A percentile compares a stretch with the other conserved stretches of the same genome.
Conservation (phyloP, 1,284 basidiomycete genomes). For the Ustilago bromivora region DNA sequence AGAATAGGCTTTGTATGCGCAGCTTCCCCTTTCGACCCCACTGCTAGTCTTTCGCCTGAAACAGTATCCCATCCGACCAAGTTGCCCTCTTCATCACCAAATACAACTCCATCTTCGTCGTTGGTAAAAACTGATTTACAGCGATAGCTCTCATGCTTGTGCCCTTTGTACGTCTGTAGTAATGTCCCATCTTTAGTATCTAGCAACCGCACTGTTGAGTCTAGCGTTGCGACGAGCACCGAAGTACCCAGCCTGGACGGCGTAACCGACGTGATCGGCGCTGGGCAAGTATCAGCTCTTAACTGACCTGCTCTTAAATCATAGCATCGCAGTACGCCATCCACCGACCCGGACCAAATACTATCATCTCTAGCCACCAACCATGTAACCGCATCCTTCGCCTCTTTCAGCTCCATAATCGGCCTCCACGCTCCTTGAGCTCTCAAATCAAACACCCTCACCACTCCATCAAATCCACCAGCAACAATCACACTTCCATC, state of each 20-base stretch:
- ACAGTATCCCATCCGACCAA: constrained; percentile 94
- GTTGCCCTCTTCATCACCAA: constrained; percentile 88
- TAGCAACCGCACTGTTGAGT: constrained; percentile 86
- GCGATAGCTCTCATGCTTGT: constrained; percentile 80
- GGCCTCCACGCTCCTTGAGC: constrained; percentile 73
- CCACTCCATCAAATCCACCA: constrained; percentile 57
- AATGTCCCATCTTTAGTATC: constrained; percentile 85
- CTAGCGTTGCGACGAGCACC: constrained; percentile 83
- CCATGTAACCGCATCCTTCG: constrained; percentile 80
- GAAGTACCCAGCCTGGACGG: constrained; percentile 81
- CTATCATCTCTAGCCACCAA: constrained; percentile 73
- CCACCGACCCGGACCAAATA: constrained; percentile 83
- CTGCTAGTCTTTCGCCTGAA: constrained; percentile 13
- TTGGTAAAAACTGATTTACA: constrained; percentile 83
- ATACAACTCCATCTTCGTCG: constrained; percentile 81
- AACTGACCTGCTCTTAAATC: constrained; percentile 92
- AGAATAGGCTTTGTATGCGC: constrained; percentile 86
- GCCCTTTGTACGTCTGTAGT: constrained; percentile 86
- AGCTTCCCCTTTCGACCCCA: constrained; percentile 76
- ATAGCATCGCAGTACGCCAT: constrained; percentile 90
- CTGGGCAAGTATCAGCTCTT: constrained; percentile 86
- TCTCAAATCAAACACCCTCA: constrained; percentile 72
- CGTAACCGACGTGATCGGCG: constrained; percentile 76
- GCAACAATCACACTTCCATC: constrained; percentile 50
- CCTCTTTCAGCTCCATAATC: constrained; percentile 91